Base-by-base conservation (phyloP, 2,329 filamentous ascomycete genomes). In the Trichoderma breve region DNA sequence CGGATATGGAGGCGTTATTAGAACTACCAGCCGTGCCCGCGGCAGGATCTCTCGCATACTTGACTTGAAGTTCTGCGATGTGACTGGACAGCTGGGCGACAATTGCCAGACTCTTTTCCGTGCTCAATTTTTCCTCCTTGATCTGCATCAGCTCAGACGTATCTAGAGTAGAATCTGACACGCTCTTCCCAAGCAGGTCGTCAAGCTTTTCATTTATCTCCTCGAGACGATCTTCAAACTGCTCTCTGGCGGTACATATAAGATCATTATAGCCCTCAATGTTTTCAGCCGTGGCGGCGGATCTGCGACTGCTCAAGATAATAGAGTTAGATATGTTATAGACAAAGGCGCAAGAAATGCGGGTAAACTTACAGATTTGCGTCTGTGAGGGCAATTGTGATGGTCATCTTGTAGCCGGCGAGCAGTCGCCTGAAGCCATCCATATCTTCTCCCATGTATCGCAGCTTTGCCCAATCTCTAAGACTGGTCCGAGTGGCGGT, bases 381-480 rank as follows among this genome's bases (percentile, higher is more conserved):
- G 66, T 75, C 73, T 11, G 73, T 75, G 26, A 77, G 73, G 30
- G 73, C 76, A 55, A 77, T 39, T 15, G 7, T 68, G 15, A 76
- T 76, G 5, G 74, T 76, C 61, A 74, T 73, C 30, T 83, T 84
- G 72, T 85, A 85, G 55, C 79, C 79, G 53, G 82, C 79, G 36
- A 86, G 73, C 51, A 82, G 73, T 26, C 79, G 74, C 51, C 77
- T 79, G 70, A 85, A 85, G 64, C 78, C 79, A 72, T 82, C 79
- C 58, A 85, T 82, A 73, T 84, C 78, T 57, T 84, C 80, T 32
- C 81, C 82, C 79, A 84, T 83, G 66, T 84, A 85, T 72, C 73
- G 81, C 60, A 85, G 74, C 74, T 78, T 83, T 5, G 82, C 81
- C 84, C 82, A 85, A 74, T 84, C 83, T 60, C 82, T 80, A 75